Evolutionary conservation across 371 early-diverging fungal species (phyloP).

Genomic region (Saksenaea vasiformis): DNA sequence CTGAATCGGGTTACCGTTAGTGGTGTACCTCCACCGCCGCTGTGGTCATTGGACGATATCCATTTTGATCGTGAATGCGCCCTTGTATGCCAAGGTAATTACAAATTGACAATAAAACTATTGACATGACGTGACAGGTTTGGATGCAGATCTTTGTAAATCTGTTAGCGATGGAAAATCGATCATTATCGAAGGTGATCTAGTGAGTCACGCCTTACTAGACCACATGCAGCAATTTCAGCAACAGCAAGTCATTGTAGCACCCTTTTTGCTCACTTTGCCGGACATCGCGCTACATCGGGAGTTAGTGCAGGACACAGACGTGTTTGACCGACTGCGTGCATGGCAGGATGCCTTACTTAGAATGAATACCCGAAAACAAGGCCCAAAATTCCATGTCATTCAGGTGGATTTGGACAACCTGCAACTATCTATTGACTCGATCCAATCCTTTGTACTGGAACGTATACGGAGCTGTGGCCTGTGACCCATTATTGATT

Average conservation of each 20-base stretch:
- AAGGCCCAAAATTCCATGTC: conserved; percentile 12
- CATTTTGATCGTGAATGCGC: conserved; percentile 13
- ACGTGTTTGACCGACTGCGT: conserved; percentile 12
- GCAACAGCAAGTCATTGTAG: conserved; percentile 19
- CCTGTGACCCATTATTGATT: too few species aligned
- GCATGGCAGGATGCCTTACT: conserved; percentile 19
- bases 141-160: conserved; percentile 36
- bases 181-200: conserved; percentile 41
- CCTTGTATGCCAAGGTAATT: conserved; percentile 24
- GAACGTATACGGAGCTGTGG: too few species aligned
- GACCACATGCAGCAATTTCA: conserved; percentile 20
- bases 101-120: not conserved
- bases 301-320: conserved; percentile 7
- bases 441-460: conserved; percentile 25
- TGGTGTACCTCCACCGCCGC: conserved; percentile 15
- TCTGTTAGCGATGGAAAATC: conserved; percentile 41
- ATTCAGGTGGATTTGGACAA: conserved; percentile 22
- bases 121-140: conserved; percentile 11
- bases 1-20: not conserved
- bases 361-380: not conserved
- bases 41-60: conserved; percentile 18
- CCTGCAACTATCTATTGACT: conserved; percentile 22
- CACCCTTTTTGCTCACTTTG: conserved; percentile 24
- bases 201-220: conserved; percentile 30
- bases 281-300: conserved; percentile 10